Conservation (phyloP, 2,329 filamentous ascomycete genomes). For the Aaosphaeria pasadenensis region DNA sequence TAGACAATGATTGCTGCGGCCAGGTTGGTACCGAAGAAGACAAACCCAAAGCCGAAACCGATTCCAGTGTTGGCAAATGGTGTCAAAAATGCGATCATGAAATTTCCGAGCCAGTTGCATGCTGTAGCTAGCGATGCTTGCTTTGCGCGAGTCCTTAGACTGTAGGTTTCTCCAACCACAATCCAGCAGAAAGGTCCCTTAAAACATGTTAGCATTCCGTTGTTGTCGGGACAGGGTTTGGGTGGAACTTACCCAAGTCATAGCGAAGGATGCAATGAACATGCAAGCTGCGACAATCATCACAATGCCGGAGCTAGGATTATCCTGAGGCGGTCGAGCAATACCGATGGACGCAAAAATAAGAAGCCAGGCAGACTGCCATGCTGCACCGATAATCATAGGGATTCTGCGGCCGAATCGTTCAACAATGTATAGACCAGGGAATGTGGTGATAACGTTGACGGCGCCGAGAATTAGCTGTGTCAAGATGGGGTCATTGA, state of each 20-base stretch:
- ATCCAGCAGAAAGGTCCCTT: slow-evolving; percentile 56
- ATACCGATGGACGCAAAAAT: slow-evolving; percentile 52
- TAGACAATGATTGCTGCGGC: slow-evolving; percentile 26
- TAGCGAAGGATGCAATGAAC: slow-evolving; percentile 71
- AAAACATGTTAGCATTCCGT: not conserved
- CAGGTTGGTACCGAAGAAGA: slow-evolving; percentile 36
- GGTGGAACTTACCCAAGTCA: slow-evolving; percentile 45
- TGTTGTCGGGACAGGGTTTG: too few relatives aligned
- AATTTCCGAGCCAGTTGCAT: slow-evolving; percentile 38
- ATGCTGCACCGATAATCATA: slow-evolving; percentile 63
- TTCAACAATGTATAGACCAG: slow-evolving; percentile 48
- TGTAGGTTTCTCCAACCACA: slow-evolving; percentile 37
- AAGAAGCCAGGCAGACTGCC: slow-evolving; percentile 65
- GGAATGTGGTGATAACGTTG: slow-evolving; percentile 48
- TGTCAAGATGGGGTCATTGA: slow-evolving; percentile 58
- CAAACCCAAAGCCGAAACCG: slow-evolving; percentile 32
- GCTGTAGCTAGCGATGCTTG: slow-evolving; percentile 32
- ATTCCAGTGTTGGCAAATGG: slow-evolving; percentile 32
- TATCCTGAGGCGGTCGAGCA: slow-evolving; percentile 34
- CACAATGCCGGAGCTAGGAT: slow-evolving; percentile 54
- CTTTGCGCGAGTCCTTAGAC: slow-evolving; percentile 32
- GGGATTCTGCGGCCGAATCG: slow-evolving; percentile 62
- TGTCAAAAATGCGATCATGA: slow-evolving; percentile 34
- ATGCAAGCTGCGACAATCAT: slow-evolving; percentile 73
- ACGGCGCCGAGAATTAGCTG: slow-evolving; percentile 46